Evolutionary conservation across 2,329 filamentous ascomycete species (phyloP), one percentile per base, ranked within the genome.

Genomic region (Exophiala calicioides): DNA sequence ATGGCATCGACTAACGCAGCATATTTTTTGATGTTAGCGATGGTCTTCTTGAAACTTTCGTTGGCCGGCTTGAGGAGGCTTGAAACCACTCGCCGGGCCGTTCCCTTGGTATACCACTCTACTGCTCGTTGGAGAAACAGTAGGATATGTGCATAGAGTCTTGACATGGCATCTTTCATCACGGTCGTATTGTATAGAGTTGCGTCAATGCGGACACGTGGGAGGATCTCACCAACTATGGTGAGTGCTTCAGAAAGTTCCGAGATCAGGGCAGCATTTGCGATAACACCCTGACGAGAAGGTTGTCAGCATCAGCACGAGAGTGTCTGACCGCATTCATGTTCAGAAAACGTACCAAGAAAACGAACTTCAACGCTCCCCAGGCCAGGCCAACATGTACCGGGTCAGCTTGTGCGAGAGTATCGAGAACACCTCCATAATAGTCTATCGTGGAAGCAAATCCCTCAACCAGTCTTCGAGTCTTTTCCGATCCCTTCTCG

Each of bases 71-170:
- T 19, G 16, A n/a, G 13, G 6, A 36, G 5, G 5, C 16, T 10
- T 3, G 15, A 18, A 6, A 36, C 5, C 10, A 5, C 5, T 21
- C 33, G 16, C 3, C 18, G 18, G 4, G 16, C 16, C 5, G 13
- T 6, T 6, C 33, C n/a, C 18, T 10, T 36, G 10, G 5, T 36
- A 20, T 52, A 61, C 59, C 55, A 62, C 12, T 44, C 46, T 1
- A 53, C 26, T 10, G 56, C 50, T 20, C 37, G 33, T 13, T 51
- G 36, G 5, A 59, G 37, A 19, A 62, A 62, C n/a, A 57, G 26
- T 13, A 62, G 52, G 21, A 61, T 55, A 6, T 58, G 36, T 21
- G 50, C 47, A 35, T 59, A 60, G 1, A 61, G 18, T 13, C 24
- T 20, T 2, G 55, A 47, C 3, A 61, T 37, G 1, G 52, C 52